phyloP scores from a whole-genome alignment of 2,329 filamentous ascomycete genomes.

The Aspergillus sp. region DNA sequence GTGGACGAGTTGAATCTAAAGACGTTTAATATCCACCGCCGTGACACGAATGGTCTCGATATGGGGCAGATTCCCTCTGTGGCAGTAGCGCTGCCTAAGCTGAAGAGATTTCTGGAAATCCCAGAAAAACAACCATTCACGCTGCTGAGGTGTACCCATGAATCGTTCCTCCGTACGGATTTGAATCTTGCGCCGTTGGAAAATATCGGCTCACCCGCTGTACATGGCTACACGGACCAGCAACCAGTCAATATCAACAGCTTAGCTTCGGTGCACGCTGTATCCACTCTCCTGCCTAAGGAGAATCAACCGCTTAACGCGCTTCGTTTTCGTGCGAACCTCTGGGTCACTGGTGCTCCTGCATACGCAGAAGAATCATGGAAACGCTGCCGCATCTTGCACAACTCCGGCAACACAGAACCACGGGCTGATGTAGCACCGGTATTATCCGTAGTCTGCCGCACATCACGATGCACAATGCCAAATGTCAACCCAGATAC shows the following conservation, averaged over 20 bases:
- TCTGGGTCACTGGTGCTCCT: conserved; percentile 11
- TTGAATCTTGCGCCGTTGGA: conserved; percentile 14
- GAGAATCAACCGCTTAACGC: conserved; percentile 17
- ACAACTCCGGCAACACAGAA: neutral
- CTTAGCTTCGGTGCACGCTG: conserved; percentile 14
- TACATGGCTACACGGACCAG: conserved; percentile 19
- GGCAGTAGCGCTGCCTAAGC: conserved; percentile 8
- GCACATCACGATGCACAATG: conserved; percentile 19
- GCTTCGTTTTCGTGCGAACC: conserved; percentile 17
- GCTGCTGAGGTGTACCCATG: conserved; percentile 12
- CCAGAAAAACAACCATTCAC: conserved; percentile 6
- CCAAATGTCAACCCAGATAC: conserved; percentile 15
- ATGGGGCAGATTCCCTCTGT: conserved; percentile 6
- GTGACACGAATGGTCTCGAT: conserved; percentile 9
- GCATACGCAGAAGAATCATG: conserved; percentile 17
- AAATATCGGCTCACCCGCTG: conserved; percentile 14
- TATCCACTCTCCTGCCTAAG: conserved; percentile 11
- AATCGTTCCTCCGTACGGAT: conserved; percentile 13
- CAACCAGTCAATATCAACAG: conserved; percentile 17
- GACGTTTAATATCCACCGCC: conserved; percentile 9
- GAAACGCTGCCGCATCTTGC: conserved; percentile 14
- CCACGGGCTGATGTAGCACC: conserved; percentile 8
- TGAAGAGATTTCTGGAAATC: conserved; percentile 13
- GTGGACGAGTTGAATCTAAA: conserved; percentile 1
- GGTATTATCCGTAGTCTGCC: conserved; percentile 14